Base-by-base conservation (phyloP, 192 early-diverging fungal genomes). In the Kickxella alabastrina region DNA sequence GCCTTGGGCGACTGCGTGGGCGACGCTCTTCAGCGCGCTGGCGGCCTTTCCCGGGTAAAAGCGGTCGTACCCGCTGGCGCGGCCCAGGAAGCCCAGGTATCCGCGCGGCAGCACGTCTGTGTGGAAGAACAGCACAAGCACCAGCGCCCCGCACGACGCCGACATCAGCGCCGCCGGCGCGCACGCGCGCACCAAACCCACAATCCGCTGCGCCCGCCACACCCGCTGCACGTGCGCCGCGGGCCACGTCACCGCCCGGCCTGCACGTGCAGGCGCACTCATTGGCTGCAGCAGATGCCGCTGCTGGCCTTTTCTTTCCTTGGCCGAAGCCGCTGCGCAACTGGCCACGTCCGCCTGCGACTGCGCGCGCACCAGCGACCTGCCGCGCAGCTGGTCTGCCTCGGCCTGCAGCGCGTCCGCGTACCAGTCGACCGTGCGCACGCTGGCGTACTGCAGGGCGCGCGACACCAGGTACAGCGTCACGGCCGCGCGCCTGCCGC, bases 391-490 rank as follows among this genome's bases (percentile, higher is more conserved):
- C 15, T 29, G 36, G 49, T 66, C 62, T 10, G 54, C 63, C 22
- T 62, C 50, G 4, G 14, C 23, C 43, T 74, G 59, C 34, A 57
- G 45, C 22, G 26, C 22, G 14, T 50, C n/a, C 6, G 65, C 66
- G 81, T 79, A 85, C 18, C 76, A 70, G 28, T 82, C 77, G 75
- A 87, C 80, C 19, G 77, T 42, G 79, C 83, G 84, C 28, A 81
- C 75, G 3, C 68, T 65, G 31, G 78, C 77, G 46, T 84, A 85
- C 44, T 87, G 85, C 27, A 81, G 27, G 3, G 80, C 79, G 26
- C 86, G 73, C 7, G 86, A 83, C 23, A 82, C 68, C 32, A 86
- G 46, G 27, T 86, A 86, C 43, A 88, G 56, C 6, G 83, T 79
- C 36, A 88, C 79, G 1, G 86, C 81, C 27, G 70, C 77, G 19